phyloP scores from a whole-genome alignment of 2,329 filamentous ascomycete species.

The Alternaria ethzedia region DNA sequence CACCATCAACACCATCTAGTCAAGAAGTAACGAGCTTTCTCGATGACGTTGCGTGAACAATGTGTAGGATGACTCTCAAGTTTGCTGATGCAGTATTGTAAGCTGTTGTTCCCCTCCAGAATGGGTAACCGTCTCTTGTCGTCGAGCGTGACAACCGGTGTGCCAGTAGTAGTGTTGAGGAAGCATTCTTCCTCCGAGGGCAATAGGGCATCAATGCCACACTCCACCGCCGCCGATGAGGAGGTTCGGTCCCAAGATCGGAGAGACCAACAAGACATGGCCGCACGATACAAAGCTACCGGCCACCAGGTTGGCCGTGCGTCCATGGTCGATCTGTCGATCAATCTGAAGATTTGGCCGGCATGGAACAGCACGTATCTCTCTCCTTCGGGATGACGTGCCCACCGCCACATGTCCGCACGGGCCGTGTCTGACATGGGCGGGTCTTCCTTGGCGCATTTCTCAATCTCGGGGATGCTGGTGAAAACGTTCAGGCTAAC shows the following conservation, averaged over 20 bases:
- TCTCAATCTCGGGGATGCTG: slow-evolving; percentile 12
- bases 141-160: background rate
- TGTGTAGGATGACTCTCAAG: background rate
- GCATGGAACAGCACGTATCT: slow-evolving; percentile 12
- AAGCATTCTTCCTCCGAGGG: slow-evolving; percentile 4
- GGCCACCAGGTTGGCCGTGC: slow-evolving; percentile 11
- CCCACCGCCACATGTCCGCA: slow-evolving; percentile 5
- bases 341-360: slow-evolving; percentile 8
- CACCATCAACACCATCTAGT: slow-evolving; percentile 5
- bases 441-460: slow-evolving; percentile 6
- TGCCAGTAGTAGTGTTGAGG: background rate
- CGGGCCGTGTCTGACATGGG: background rate
- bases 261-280: slow-evolving; percentile 9
- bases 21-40: slow-evolving; percentile 3
- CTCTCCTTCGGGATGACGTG: slow-evolving; percentile 5
- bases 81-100: slow-evolving; percentile 8
- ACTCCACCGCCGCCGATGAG: background rate
- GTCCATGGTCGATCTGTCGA: slow-evolving; percentile 2
- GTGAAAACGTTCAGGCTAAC: slow-evolving; percentile 13
- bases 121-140: background rate
- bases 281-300: slow-evolving; percentile 7
- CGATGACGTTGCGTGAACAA: background rate
- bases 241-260: background rate
- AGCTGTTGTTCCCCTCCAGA: background rate
- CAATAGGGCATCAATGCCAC: slow-evolving; percentile 1